Base-by-base conservation (phyloP, 495 filamentous ascomycete genomes). In the Annulohypoxylon bovei region DNA sequence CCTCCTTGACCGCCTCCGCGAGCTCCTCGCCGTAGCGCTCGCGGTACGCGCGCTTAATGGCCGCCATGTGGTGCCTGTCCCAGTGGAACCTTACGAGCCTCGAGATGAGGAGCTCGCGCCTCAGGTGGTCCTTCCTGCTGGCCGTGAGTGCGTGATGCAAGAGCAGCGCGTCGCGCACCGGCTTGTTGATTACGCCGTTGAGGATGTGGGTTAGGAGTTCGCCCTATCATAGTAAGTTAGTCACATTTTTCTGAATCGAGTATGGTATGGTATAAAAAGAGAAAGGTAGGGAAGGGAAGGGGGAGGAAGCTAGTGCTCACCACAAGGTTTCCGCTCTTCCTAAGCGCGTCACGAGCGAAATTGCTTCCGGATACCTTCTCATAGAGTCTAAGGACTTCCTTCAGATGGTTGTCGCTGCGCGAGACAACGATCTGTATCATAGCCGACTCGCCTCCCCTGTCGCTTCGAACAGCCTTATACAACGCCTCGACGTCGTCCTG, bases 131-230 rank as follows among this genome's bases (percentile, higher is more conserved):
- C n/a, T 83, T 81, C 53, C 81, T 84, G 27, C 86, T 85, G 2
- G 82, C 77, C 8, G 86, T 87, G 37, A 98, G 87, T 3, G 95
- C 94, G 81, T 99, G 95, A 78, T 97, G 89, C 30, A 99, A 84
- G n/a, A 99, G 90, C 37, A 98, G 87, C 4, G 95, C 93, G 77
- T 99, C 95, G 56, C 95, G 94, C 68, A 97, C 91, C 33, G 95
- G 94, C 49, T 92, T 91, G 81, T 99, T 98, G 80, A 98, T 94
- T 40, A 95, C 90, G 74, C 96, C 95, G 80, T 97, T 97, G 75
- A 99, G 91, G 67, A 98, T 92, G 80, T 99, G 95, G 11, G 95
- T 93, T 22, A 99, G 88, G 18, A 95, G 88, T 81, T 99, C 95
- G 49, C 95, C 95, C 95, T 98, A 72, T 47, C 62, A 32, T 55